A percentile compares a stretch with the other conserved stretches of the same genome.
phyloP scores from a whole-genome alignment of 73 alveolate genomes.

The Paramecium octaurelia region DNA sequence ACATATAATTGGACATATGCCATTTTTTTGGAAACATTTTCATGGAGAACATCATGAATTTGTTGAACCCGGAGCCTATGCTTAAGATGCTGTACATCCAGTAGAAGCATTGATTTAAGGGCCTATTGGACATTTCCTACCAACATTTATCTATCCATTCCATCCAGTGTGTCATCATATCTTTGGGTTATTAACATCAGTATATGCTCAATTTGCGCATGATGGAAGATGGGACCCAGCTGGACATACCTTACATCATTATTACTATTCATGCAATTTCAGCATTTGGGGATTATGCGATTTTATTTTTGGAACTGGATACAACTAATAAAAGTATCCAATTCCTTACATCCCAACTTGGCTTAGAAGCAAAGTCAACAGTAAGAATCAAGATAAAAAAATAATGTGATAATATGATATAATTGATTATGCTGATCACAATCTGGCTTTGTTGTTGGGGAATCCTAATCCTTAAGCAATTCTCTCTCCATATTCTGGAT shows the following conservation, averaged over 20 bases:
- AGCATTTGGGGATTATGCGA: slow-evolving; percentile 60
- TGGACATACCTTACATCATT: slow-evolving; percentile 47
- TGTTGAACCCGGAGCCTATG: slow-evolving; percentile 54
- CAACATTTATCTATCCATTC: slow-evolving; percentile 38
- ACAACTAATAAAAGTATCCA: not conserved
- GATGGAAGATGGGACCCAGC: slow-evolving; percentile 65
- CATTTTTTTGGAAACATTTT: slow-evolving; percentile 52
- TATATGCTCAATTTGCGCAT: slow-evolving; percentile 48
- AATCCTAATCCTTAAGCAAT: slow-evolving; percentile 73
- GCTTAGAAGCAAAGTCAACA: not conserved
- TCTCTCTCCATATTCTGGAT: slow-evolving; percentile 80
- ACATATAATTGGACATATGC: slow-evolving; percentile 34
- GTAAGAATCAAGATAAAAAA: not conserved
- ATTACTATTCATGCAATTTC: slow-evolving; percentile 41
- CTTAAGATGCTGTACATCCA: slow-evolving; percentile 62
- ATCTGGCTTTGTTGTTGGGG: slow-evolving; percentile 69
- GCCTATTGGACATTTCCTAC: slow-evolving; percentile 57
- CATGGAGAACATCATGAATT: slow-evolving; percentile 54
- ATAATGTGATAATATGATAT: not conserved
- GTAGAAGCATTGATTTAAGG: slow-evolving; percentile 51
- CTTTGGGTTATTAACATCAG: slow-evolving; percentile 49
- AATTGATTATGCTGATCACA: slow-evolving; percentile 47
- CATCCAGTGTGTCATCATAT: slow-evolving; percentile 52
- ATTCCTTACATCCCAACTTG: slow-evolving; percentile 8
- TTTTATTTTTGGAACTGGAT: slow-evolving; percentile 22